These are phyloP conservation scores for Exophiala xenobiotica DNA, from an alignment of 2,329 filamentous ascomycete species.

Conservation along the genomic window DNA sequence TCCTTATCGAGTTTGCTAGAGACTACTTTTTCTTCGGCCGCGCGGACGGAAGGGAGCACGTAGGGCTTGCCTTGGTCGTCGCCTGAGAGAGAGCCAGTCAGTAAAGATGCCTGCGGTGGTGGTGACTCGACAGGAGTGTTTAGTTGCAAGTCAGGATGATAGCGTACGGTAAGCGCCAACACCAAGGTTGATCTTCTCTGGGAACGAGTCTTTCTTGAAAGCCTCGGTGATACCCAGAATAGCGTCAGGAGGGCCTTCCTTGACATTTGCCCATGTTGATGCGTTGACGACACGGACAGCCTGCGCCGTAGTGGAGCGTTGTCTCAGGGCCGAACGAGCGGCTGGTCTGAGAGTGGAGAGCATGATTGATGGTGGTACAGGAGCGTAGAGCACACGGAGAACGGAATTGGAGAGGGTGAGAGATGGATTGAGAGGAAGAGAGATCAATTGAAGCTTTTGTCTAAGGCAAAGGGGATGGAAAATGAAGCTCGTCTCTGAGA, in stretches of 20 bases:
- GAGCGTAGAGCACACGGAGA: not conserved
- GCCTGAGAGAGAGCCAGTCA: too few relatives aligned
- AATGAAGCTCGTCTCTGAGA: not conserved
- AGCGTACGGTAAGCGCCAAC: conserved; percentile 86
- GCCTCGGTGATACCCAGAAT: conserved; percentile 78
- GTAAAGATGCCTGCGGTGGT: too few relatives aligned
- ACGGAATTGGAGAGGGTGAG: not conserved
- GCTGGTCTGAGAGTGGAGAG: conserved; percentile 48
- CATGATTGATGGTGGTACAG: conserved; percentile 36
- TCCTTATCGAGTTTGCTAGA: conserved; percentile 66
- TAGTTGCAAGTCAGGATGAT: not conserved
- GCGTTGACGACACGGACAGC: conserved; percentile 55
- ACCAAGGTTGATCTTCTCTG: conserved; percentile 97
- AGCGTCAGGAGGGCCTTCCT: conserved; percentile 78
- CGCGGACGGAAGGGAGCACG: conserved; percentile 87
- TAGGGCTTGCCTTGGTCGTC: conserved; percentile 98
- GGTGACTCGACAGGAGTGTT: too few relatives aligned
- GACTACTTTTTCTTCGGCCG: conserved; percentile 85
- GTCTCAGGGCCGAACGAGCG: conserved; percentile 39
- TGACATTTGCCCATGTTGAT: conserved; percentile 87
- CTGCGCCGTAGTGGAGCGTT: conserved; percentile 33
- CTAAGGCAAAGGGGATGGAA: not conserved
- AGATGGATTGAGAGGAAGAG: not conserved
- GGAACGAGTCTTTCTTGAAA: conserved; percentile 93
- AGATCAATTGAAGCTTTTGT: not conserved